These are phyloP conservation scores for Ballota nigra DNA, from an alignment of 257 asterid species.

Conservation along the genomic window DNA sequence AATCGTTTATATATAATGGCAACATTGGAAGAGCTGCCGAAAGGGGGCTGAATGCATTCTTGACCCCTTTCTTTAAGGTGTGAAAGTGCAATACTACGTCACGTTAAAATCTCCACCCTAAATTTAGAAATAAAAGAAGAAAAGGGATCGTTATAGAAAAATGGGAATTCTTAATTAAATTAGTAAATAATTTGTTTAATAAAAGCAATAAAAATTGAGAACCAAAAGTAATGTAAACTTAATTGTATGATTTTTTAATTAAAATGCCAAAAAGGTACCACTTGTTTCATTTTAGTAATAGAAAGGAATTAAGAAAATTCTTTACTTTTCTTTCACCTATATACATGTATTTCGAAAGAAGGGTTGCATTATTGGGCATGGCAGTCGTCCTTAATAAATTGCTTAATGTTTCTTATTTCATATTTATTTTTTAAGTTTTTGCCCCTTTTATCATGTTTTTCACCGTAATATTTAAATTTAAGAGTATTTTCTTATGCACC, in stretches of 20 bases:
- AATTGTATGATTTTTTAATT: not conserved
- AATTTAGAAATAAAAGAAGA: not conserved
- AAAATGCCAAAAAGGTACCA: conserved; percentile 6
- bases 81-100: conserved; percentile 15
- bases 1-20: not conserved
- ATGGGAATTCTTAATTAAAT: not conserved
- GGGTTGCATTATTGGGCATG: not conserved
- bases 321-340: not conserved
- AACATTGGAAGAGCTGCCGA: conserved; percentile 20
- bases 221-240: not conserved
- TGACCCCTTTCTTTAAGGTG: not conserved
- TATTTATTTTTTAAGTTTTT: not conserved
- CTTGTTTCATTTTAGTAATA: not conserved
- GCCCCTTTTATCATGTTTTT: no score
- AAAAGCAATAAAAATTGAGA: not conserved
- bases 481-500: no score
- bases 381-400: not conserved
- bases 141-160: not conserved
- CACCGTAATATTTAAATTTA: not conserved
- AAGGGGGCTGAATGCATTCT: conserved; percentile 12
- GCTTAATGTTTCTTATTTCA: no score
- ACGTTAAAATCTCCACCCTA: conserved; percentile 17
- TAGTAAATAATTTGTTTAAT: not conserved
- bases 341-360: not conserved
- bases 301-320: not conserved